A percentile compares a stretch with the other conserved stretches of the same genome.
Conservation (phyloP, 2,329 filamentous ascomycete genomes). For the Penicillium sp. region DNA sequence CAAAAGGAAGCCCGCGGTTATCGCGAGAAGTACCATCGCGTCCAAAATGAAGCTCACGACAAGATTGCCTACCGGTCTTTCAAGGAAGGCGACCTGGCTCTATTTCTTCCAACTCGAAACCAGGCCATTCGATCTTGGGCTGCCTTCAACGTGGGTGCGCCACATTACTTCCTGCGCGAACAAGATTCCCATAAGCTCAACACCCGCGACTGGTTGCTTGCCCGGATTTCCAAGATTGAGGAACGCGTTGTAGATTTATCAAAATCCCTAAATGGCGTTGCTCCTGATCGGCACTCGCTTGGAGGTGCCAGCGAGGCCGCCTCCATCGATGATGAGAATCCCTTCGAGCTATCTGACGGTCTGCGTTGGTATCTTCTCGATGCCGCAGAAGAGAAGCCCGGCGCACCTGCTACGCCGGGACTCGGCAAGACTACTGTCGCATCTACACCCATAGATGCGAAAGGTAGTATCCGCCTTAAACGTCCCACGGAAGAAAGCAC, state of each 20-base stretch:
- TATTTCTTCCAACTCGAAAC: slow-evolving; percentile 93
- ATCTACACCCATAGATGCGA: slow-evolving; percentile 81
- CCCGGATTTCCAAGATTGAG: slow-evolving; percentile 86
- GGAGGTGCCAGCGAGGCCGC: slow-evolving; percentile 54
- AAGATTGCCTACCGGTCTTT: slow-evolving; percentile 96
- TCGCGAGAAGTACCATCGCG: slow-evolving; percentile 77
- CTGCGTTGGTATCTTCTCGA: slow-evolving; percentile 96
- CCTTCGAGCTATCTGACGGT: slow-evolving; percentile 93
- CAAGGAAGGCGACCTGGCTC: slow-evolving; percentile 90
- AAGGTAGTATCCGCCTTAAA: slow-evolving; percentile 61
- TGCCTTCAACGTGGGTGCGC: slow-evolving; percentile 95
- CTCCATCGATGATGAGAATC: slow-evolving; percentile 83
- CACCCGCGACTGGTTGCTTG: slow-evolving; percentile 91
- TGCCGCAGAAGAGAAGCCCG: slow-evolving; percentile 86
- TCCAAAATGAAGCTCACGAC: slow-evolving; percentile 83
- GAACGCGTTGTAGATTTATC: slow-evolving; percentile 91
- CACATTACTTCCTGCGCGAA: slow-evolving; percentile 94
- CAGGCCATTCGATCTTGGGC: slow-evolving; percentile 95
- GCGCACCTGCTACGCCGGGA: slow-evolving; percentile 87
- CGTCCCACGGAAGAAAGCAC: slow-evolving; percentile 64
- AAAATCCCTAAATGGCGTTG: slow-evolving; percentile 63
- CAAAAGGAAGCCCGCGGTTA: slow-evolving; percentile 85
- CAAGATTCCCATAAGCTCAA: slow-evolving; percentile 83
- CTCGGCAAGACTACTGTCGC: slow-evolving; percentile 90
- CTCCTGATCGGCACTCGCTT: slow-evolving; percentile 54